Evolutionary conservation across 495 filamentous ascomycete species (phyloP), one percentile per base, ranked within the genome.

Genomic region (Astrocystis sublimbata): DNA sequence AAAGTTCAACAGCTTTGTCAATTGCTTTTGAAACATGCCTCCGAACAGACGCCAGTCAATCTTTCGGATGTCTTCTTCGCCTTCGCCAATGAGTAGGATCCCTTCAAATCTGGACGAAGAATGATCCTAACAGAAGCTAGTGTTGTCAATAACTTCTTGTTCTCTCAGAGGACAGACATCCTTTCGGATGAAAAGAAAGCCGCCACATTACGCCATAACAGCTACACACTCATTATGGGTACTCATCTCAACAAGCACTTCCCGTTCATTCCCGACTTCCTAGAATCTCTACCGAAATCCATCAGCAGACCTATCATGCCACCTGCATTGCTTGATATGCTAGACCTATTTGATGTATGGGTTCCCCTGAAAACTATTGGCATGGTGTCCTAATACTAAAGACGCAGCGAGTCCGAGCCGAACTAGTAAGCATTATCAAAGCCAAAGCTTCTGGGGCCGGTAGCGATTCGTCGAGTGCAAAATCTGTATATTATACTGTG

Each of bases 161-260:
- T 78, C 59, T 68, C 72, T 45, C 73, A 76, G 52, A 67, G 74
- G 58, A 65, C 54, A 40, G 60, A 77, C 58, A 47, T 66, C 26
- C 72, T 78, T 40, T 70, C 65, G 24, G 70, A 77, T 62, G 69
- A 74, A 63, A 55, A 40, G 38, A 68, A 73, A 49, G 68, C 75
- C 41, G 71, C 69, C 31, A 73, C 55, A 38, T 47, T 71, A 54
- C 68, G 74, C 21, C 54, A 71, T 30, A 75, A 76, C 63, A 73
- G 71, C 68, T 63, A 66, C 26, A 62, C 71, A 53, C 69, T 78
- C 38, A 59, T 78, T 35, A 58, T 70, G 58, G 76, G 73, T 41
- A 65, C 75, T 58, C 68, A 76, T 58, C 28, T 78, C 47, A 78
- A 78, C 65, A 72, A 76, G 61, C 76, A 76, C 58, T 71, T 78